These are phyloP conservation scores for Mortierella sp. DNA, from an alignment of 371 early-diverging fungal genomes.

Conservation along the genomic window DNA sequence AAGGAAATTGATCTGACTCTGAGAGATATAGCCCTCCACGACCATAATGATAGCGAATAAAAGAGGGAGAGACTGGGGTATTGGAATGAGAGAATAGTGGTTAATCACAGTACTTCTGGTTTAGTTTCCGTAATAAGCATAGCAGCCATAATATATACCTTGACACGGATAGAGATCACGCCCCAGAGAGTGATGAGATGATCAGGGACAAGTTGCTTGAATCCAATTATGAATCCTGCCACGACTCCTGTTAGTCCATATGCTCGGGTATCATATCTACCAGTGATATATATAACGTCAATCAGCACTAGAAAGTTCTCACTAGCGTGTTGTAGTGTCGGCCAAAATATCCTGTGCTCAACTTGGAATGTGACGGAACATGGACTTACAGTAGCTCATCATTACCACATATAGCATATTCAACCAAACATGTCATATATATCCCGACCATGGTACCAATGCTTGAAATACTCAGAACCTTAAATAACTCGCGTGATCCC, in stretches of 20 bases:
- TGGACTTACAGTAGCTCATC: slow-evolving; percentile 69
- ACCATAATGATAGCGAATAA: slow-evolving; percentile 57
- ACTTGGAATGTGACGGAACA: background rate
- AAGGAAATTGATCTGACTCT: slow-evolving; percentile 54
- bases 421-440: slow-evolving; percentile 66
- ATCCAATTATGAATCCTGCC: slow-evolving; percentile 80
- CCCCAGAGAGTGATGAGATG: slow-evolving; percentile 69
- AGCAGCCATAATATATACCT: slow-evolving; percentile 57
- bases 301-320: background rate
- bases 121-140: background rate
- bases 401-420: slow-evolving; percentile 71
- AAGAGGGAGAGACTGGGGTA: slow-evolving; percentile 57
- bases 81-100: background rate
- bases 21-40: slow-evolving; percentile 57
- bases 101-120: background rate
- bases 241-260: slow-evolving; percentile 79
- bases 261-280: slow-evolving; percentile 65
- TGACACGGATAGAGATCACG: slow-evolving; percentile 74
- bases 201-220: slow-evolving; percentile 82
- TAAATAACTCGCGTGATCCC: slow-evolving; percentile 80
- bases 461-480: slow-evolving; percentile 69
- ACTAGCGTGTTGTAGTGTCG: background rate
- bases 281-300: background rate
- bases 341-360: background rate
- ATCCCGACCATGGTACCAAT: slow-evolving; percentile 68